These are phyloP conservation scores for Vitis riparia DNA, from an alignment of 164 flowering plant species.

Conservation along the genomic window DNA sequence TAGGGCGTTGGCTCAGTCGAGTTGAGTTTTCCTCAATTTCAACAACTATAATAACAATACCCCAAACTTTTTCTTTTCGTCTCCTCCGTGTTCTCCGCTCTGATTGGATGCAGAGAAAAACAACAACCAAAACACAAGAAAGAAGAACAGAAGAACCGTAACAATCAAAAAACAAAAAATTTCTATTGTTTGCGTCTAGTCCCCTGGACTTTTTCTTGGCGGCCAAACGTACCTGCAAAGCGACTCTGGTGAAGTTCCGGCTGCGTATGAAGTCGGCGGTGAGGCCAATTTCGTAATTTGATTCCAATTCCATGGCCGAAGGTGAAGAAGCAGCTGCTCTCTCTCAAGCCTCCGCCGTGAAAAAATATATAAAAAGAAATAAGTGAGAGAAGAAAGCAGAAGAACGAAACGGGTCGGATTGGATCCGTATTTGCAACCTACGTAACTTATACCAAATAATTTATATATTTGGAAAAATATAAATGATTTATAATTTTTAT, in stretches of 20 bases:
- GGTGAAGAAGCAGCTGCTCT: background rate
- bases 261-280: conserved; percentile 62
- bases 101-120: background rate
- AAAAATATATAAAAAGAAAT: background rate
- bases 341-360: conserved; percentile 6
- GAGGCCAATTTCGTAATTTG: conserved; percentile 59
- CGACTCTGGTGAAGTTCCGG: conserved; percentile 64
- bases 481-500: too few species aligned
- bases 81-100: too few species aligned
- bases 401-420: background rate
- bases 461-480: too few species aligned
- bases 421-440: too few species aligned
- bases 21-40: too few species aligned
- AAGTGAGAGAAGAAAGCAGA: background rate
- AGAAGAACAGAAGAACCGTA: background rate
- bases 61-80: too few species aligned
- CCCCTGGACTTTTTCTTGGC: background rate
- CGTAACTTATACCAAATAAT: too few species aligned
- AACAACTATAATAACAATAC: too few species aligned
- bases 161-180: too few species aligned
- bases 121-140: too few species aligned
- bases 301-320: conserved; percentile 56
- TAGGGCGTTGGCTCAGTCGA: background rate
- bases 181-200: background rate
- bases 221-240: conserved; percentile 61